Base-by-base conservation (phyloP, 2,329 filamentous ascomycete genomes). In the Pseudocercospora ulei region DNA sequence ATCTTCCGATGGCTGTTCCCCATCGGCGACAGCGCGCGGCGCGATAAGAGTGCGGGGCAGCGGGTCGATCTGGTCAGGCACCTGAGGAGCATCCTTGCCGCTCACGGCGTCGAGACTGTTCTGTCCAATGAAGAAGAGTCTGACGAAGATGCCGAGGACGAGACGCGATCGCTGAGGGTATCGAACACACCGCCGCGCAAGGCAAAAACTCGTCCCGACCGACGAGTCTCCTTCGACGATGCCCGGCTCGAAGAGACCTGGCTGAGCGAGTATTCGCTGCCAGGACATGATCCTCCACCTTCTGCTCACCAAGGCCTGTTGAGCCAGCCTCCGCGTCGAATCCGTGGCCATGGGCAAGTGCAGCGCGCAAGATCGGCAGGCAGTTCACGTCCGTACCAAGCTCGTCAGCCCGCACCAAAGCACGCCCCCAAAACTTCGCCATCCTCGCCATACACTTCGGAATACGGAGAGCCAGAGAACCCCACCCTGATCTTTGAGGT, bases 1-100 rank as follows among this genome's bases (percentile, higher is more conserved):
- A 79, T 86, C 54, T 77, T 85, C 48, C 75, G 80, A 47, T 78
- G 92, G 53, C 64, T 94, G 39, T 83, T 90, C 58, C 79, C 79
- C 53, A 76, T 94, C 57, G 81, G 82, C 36, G 77, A 76, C 38
- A 48, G 38, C 34, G 50, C 49, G 40, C 48, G 52, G 56, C 41
- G 40, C 19, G 41, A 43, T 28, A 47, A 47, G 29, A 41, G 46
- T 8, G 29, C 36, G 11, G 41, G 46, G 6, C 31, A 44, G 34
- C 25, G 38, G 22, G 47, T 44, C 16, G 44, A 55, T 44, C 28
- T 58, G 38, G 46, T 55, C 22, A 44, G 46, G 30, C 46, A 47
- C 26, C 20, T 58, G 49, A 57, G 46, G 38, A 43, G 44, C 19
- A 37, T 58, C 13, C 47, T 57, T 35, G 50, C 52, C 24, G 50